Conservation (phyloP, 805 yeast genomes). For the Starmera quercuum region DNA sequence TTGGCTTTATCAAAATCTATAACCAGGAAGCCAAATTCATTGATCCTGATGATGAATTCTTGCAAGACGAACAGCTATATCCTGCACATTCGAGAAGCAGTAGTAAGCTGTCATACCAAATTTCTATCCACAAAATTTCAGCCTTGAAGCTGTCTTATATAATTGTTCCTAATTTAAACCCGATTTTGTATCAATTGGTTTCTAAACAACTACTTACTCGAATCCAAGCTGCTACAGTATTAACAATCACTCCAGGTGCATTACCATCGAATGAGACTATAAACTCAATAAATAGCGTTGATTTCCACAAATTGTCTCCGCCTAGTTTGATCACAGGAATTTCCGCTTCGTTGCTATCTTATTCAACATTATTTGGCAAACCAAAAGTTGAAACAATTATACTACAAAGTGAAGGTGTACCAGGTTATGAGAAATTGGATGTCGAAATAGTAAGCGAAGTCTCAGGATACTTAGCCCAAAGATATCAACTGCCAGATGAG, state of each 20-base stretch:
- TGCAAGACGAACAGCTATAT: constrained; percentile 44
- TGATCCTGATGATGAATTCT: constrained; percentile 25
- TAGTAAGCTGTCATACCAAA: too few relatives aligned
- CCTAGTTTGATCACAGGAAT: constrained; percentile 59
- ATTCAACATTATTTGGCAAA: constrained; percentile 7
- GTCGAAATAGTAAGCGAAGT: too few relatives aligned
- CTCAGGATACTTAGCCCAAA: too few relatives aligned
- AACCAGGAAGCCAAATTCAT: too few relatives aligned
- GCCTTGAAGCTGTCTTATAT: too few relatives aligned
- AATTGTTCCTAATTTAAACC: constrained; percentile 24
- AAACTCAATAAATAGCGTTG: constrained; percentile 11
- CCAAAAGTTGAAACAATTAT: constrained; percentile 12
- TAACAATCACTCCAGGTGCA: constrained; percentile 27
- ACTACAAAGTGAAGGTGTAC: constrained; percentile 55
- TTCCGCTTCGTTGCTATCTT: constrained; percentile 36
- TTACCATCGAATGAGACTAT: constrained; percentile 21
- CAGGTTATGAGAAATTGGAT: constrained; percentile 49
- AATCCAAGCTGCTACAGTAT: constrained; percentile 6
- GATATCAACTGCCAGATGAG: too few relatives aligned
- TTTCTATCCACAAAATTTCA: too few relatives aligned
- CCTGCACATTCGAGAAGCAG: too few relatives aligned
- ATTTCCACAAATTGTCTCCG: constrained; percentile 41
- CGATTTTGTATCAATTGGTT: constrained; percentile 23
- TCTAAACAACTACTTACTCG: constrained; percentile 17
- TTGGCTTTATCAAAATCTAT: too few relatives aligned